Conservation (phyloP, 2,329 filamentous ascomycete genomes). For the Trichoderma sp. region DNA sequence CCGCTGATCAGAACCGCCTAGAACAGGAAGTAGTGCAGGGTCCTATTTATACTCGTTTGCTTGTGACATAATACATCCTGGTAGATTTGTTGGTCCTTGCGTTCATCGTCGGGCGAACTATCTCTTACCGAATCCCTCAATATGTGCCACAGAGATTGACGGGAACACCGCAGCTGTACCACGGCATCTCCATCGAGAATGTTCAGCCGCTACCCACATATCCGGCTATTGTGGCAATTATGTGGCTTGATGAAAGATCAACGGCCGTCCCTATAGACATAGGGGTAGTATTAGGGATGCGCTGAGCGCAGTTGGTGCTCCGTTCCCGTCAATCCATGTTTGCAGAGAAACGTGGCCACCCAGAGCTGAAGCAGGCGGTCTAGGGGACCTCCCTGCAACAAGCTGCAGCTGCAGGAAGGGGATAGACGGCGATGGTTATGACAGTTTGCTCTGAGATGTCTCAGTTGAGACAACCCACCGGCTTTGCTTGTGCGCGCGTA, state of each 20-base stretch:
- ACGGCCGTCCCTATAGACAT: neutral
- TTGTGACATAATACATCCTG: neutral
- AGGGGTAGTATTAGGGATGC: neutral
- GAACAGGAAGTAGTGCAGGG: neutral
- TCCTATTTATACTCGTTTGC: neutral
- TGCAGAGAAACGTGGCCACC: slow-evolving; percentile 17
- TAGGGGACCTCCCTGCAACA: neutral
- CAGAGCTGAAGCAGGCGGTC: neutral
- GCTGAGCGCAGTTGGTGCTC: slow-evolving; percentile 11
- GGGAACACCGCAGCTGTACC: neutral
- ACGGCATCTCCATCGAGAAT: neutral
- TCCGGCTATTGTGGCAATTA: neutral
- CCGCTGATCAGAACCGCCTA: neutral
- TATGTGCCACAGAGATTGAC: neutral
- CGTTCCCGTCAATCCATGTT: neutral
- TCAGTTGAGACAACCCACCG: neutral
- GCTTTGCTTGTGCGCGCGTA: neutral
- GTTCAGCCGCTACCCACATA: neutral
- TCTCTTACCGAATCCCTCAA: neutral
- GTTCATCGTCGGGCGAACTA: slow-evolving; percentile 3
- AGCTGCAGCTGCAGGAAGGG: neutral
- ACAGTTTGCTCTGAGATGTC: slow-evolving; percentile 6
- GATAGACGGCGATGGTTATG: neutral
- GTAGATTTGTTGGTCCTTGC: neutral
- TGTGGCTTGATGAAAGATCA: neutral